Evolutionary conservation across 805 yeast genomes (phyloP).

Genomic region (Starmerella roubikii): DNA sequence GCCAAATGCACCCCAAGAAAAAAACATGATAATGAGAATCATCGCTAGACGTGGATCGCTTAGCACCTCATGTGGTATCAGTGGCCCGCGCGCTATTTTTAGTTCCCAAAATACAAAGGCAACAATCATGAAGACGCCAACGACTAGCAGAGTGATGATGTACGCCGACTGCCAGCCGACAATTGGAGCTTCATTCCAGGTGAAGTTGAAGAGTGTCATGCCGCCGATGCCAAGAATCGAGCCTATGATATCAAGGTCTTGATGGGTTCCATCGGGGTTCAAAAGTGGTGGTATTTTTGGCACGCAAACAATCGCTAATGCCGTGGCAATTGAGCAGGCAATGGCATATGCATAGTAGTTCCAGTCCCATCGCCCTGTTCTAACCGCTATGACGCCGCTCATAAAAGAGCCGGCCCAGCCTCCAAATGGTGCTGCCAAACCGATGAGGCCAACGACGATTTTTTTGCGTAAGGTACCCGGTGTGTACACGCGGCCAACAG

Average conservation of each 20-base stretch:
- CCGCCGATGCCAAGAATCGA: constrained; percentile 46
- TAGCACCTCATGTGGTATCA: constrained; percentile 42
- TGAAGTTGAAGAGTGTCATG: constrained; percentile 48
- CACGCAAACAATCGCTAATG: constrained; percentile 6
- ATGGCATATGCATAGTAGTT: constrained; percentile 35
- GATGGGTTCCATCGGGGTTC: constrained; percentile 6
- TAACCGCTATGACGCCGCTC: constrained; percentile 20
- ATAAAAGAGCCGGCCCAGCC: constrained; percentile 42
- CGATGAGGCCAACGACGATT: constrained; percentile 42
- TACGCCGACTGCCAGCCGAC: constrained; percentile 54
- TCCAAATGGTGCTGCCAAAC: constrained; percentile 52
- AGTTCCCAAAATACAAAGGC: constrained; percentile 39
- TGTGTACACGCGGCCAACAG: constrained; percentile 30
- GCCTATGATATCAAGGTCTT: constrained; percentile 42
- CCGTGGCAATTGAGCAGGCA: constrained; percentile 13
- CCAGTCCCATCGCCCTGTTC: constrained; percentile 19
- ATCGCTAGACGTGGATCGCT: constrained; percentile 31
- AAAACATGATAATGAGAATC: constrained; percentile 37
- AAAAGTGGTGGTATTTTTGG: constrained; percentile 9
- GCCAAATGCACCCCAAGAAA: constrained; percentile 74
- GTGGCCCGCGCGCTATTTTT: constrained; percentile 34
- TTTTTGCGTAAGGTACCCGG: constrained; percentile 30
- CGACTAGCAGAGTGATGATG: constrained; percentile 38
- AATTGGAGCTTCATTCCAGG: constrained; percentile 64
- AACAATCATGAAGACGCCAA: constrained; percentile 34